Evolutionary conservation across 805 yeast species (phyloP).

Genomic region (Schizosaccharomyces japonicus): DNA sequence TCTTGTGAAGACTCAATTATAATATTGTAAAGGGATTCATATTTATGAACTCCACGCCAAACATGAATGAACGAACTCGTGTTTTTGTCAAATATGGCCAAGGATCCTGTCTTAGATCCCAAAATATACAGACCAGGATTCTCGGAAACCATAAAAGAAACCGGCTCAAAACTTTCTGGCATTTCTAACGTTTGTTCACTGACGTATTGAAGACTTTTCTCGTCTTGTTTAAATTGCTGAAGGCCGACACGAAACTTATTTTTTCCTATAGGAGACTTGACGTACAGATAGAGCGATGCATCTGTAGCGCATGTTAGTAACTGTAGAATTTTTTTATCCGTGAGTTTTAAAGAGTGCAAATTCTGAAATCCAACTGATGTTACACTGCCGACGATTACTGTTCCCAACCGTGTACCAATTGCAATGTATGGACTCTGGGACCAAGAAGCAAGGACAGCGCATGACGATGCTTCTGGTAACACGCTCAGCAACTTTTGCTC

Average conservation of each 20-base stretch:
- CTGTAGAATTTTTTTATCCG: background rate
- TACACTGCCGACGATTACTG: no score
- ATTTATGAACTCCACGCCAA: background rate
- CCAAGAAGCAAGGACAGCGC: no score
- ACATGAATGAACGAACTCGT: background rate
- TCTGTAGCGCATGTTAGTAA: background rate
- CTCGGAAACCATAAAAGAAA: background rate
- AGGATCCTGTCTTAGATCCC: slow-evolving; percentile 1
- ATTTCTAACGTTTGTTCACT: background rate
- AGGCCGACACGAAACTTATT: background rate
- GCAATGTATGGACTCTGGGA: no score
- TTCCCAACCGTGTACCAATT: no score
- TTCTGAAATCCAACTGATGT: no score
- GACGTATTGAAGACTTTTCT: background rate
- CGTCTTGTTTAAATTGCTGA: background rate
- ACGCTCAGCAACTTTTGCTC: no score
- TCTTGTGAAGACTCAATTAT: background rate
- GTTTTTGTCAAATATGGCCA: background rate
- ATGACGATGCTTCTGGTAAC: no score
- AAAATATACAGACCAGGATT: background rate
- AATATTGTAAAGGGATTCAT: background rate
- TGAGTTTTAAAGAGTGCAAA: no score
- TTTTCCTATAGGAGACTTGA: background rate
- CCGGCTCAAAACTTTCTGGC: slow-evolving; percentile 1
- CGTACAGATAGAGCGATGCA: background rate